Evolutionary conservation across 2,329 filamentous ascomycete genomes (phyloP), one percentile per base, ranked within the genome.

Genomic region (Chaetomium strumarium): DNA sequence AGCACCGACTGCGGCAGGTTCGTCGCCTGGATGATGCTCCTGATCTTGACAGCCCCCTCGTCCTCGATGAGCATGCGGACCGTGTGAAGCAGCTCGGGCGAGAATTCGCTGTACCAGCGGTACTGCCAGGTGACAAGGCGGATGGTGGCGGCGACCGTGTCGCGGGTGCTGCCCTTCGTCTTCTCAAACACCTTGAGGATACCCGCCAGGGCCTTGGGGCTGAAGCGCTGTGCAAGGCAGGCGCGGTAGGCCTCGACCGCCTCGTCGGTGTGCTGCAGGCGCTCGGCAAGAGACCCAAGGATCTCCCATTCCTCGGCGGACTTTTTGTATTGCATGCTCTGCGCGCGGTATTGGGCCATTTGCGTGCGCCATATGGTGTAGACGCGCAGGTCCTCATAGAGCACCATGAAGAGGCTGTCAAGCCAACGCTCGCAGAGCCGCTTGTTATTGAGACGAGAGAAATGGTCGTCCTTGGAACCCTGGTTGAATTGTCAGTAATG

Each of bases 291-390:
- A 53, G 91, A 88, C 38, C 93, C 93, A 0, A 99, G 80, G 48
- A 99, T 96, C 70, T 99, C 93, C 93, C 93, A 99, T 68, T 99
- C 93, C 61, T 96, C 90, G 2, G 92, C 87, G 1, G 87, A 93
- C 73, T 97, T 99, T 72, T 93, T 93, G 75, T 97, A 99, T 60
- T 95, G 86, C 69, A 96, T 85, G 57, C 92, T 87, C 69, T 97
- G 92, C 49, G 92, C 89, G 19, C 89, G 85, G 67, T 91, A 96
- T 68, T 97, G 92, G 0, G 90, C 88, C 83, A 97, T 93, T 68
- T 99, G 93, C 0, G 93, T 97, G 52, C 93, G 86, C 93, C 93
- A 99, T 69, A 99, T 99, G 12, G 93, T 99, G 75, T 99, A 99
- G 42, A 99, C 92, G 46, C 93, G 88, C 16, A 99, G 79, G 65